Evolutionary conservation across 495 filamentous ascomycete species (phyloP).

Genomic region (Echria macrotheca): DNA sequence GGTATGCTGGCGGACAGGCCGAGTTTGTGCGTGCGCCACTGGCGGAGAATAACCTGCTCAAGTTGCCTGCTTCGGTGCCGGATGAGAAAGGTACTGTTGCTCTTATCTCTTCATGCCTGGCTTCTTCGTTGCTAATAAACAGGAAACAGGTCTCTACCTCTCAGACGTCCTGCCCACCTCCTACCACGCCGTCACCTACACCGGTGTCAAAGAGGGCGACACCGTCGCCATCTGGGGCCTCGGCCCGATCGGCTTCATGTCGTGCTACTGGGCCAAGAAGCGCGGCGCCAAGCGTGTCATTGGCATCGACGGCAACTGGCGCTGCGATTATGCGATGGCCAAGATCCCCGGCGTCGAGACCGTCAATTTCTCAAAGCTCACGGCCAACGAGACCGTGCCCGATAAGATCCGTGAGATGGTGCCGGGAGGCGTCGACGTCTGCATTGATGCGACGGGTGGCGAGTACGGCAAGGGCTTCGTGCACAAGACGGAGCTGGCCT

Average conservation of each 20-base stretch:
- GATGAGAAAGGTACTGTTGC: conserved; percentile 50
- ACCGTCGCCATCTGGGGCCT: conserved; percentile 11
- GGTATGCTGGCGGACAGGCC: conserved; percentile 54
- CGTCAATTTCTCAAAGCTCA: conserved; percentile 6
- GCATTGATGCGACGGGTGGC: conserved; percentile 13
- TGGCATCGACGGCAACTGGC: conserved; percentile 12
- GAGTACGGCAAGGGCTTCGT: conserved; percentile 11
- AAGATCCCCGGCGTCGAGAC: conserved; percentile 7
- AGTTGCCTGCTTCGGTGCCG: conserved; percentile 58
- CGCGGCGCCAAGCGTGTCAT: conserved; percentile 10
- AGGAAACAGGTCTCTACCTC: conserved; percentile 47
- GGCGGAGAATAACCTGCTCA: conserved; percentile 61
- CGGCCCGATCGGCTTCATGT: conserved; percentile 11
- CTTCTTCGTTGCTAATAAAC: neutral
- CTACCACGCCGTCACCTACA: conserved; percentile 32
- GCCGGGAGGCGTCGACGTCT: conserved; percentile 11
- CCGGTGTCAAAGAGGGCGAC: conserved; percentile 9
- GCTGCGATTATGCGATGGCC: conserved; percentile 5
- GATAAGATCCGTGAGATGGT: conserved; percentile 8
- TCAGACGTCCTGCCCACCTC: conserved; percentile 59
- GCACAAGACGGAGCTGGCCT: conserved; percentile 10
- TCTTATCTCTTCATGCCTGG: neutral
- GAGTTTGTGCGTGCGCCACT: conserved; percentile 63
- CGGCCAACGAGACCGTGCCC: conserved; percentile 4
- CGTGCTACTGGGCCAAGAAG: conserved; percentile 8